These are phyloP conservation scores for Achaetomiella virescens DNA, from an alignment of 495 filamentous ascomycete genomes.

Conservation along the genomic window DNA sequence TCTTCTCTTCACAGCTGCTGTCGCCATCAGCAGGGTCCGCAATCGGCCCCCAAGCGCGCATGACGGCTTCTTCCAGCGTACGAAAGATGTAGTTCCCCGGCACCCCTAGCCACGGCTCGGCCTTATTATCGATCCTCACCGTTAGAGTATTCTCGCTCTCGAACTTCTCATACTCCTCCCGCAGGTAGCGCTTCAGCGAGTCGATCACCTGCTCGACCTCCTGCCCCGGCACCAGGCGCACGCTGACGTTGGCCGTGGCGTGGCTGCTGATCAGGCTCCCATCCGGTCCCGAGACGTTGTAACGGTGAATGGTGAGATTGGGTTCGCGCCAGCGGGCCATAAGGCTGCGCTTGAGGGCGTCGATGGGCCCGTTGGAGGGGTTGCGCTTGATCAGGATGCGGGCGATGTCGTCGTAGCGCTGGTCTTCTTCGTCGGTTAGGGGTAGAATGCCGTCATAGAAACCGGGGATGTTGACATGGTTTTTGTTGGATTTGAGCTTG, in stretches of 20 bases:
- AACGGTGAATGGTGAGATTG: conserved; percentile 84
- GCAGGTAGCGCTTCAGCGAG: conserved; percentile 58
- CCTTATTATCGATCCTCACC: conserved; percentile 81
- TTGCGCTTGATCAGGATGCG: conserved; percentile 63
- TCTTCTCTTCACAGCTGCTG: not conserved
- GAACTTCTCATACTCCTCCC: conserved; percentile 63
- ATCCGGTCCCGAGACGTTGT: conserved; percentile 82
- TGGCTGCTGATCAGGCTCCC: conserved; percentile 82
- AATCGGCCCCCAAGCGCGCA: conserved; percentile 60
- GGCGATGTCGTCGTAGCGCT: conserved; percentile 78
- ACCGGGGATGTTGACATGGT: conserved; percentile 57
- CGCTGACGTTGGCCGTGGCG: conserved; percentile 77
- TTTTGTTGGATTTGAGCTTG: conserved; percentile 65
- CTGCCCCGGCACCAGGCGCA: conserved; percentile 91
- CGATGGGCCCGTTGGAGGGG: conserved; percentile 58
- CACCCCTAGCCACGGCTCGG: conserved; percentile 94
- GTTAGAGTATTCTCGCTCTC: conserved; percentile 74
- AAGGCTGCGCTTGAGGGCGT: conserved; percentile 65
- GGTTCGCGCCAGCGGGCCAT: conserved; percentile 97
- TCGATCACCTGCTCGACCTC: conserved; percentile 66
- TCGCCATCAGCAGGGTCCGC: not conserved
- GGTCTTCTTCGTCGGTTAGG: conserved; percentile 67
- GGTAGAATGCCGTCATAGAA: conserved; percentile 82
- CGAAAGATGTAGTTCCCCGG: conserved; percentile 85
- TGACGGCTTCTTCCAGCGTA: conserved; percentile 79